These are phyloP conservation scores for Fusarium redolens DNA, from an alignment of 2,329 filamentous ascomycete genomes.

Conservation along the genomic window DNA sequence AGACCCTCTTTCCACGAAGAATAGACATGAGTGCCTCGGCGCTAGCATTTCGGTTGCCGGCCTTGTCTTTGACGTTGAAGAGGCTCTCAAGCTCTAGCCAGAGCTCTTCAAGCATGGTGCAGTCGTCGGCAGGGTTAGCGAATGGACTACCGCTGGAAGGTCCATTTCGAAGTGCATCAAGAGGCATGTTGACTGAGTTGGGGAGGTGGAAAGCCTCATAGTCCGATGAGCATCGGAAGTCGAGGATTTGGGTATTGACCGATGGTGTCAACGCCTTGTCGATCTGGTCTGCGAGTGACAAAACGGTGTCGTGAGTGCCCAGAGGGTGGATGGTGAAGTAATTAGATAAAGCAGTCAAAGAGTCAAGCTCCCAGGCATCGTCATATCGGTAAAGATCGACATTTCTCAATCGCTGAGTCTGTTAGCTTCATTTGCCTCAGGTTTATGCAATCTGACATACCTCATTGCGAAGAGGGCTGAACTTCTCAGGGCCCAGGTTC, in stretches of 20 bases:
- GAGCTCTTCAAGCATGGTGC: slow-evolving; percentile 57
- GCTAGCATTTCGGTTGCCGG: slow-evolving; percentile 43
- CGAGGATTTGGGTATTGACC: slow-evolving; percentile 54
- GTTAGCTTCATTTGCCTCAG: slow-evolving; percentile 25
- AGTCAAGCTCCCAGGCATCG: slow-evolving; percentile 63
- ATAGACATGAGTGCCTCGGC: slow-evolving; percentile 45
- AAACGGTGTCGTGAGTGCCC: slow-evolving; percentile 39
- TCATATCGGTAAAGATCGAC: slow-evolving; percentile 67
- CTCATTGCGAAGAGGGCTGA: slow-evolving; percentile 59
- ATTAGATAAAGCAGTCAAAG: slow-evolving; percentile 52
- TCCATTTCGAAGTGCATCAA: slow-evolving; percentile 51
- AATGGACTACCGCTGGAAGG: slow-evolving; percentile 45
- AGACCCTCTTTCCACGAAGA: slow-evolving; percentile 52
- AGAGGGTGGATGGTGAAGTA: slow-evolving; percentile 48
- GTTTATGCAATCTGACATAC: slow-evolving; percentile 25
- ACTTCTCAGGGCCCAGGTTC: slow-evolving; percentile 61
- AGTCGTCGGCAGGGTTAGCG: slow-evolving; percentile 59
- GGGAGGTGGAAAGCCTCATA: slow-evolving; percentile 58
- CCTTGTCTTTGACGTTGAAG: slow-evolving; percentile 51
- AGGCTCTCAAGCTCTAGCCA: slow-evolving; percentile 62
- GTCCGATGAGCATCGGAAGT: slow-evolving; percentile 56
- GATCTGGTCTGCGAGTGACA: slow-evolving; percentile 42
- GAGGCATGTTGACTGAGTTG: slow-evolving; percentile 58
- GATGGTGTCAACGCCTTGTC: slow-evolving; percentile 42
- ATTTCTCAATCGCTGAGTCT: slow-evolving; percentile 55